phyloP scores from a whole-genome alignment of 768 basidiomycete genomes.

The Nidularia sp. region DNA sequence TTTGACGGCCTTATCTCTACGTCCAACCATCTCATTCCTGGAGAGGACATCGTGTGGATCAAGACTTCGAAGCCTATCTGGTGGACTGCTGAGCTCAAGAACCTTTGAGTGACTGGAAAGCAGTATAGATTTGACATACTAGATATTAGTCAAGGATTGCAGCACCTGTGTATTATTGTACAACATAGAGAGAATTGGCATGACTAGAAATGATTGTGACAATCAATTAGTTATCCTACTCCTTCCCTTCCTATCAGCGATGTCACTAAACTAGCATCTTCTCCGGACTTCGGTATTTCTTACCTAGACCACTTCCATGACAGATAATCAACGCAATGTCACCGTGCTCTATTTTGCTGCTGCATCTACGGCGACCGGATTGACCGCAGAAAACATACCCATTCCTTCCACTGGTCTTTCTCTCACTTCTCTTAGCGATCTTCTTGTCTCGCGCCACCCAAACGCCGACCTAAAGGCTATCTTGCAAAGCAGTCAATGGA shows the following conservation, averaged over 20 bases:
- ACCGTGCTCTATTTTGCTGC: conserved; percentile 56
- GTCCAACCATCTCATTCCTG: conserved; percentile 84
- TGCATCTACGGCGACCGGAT: conserved; percentile 67
- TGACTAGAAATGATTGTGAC: background rate
- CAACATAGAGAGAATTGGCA: background rate
- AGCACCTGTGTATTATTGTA: too few species aligned
- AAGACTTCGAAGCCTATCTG: conserved; percentile 81
- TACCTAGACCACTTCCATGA: conserved; percentile 8
- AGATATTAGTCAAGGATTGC: background rate
- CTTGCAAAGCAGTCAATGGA: conserved; percentile 66
- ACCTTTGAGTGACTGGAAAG: background rate
- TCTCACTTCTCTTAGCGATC: conserved; percentile 43
- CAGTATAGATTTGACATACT: background rate
- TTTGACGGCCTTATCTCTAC: conserved; percentile 88
- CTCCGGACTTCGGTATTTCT: too few species aligned
- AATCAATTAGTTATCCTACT: background rate
- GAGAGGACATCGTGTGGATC: conserved; percentile 58
- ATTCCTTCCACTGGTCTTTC: conserved; percentile 45
- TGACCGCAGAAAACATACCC: conserved; percentile 46
- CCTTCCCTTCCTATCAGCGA: too few species aligned
- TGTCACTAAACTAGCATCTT: too few species aligned
- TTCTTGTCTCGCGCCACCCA: conserved; percentile 55
- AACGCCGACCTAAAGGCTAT: conserved; percentile 45
- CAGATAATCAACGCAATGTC: conserved; percentile 6
- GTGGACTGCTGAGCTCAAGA: conserved; percentile 80